Evolutionary conservation across 2,329 filamentous ascomycete genomes (phyloP).

Genomic region (Whalleya microplaca): DNA sequence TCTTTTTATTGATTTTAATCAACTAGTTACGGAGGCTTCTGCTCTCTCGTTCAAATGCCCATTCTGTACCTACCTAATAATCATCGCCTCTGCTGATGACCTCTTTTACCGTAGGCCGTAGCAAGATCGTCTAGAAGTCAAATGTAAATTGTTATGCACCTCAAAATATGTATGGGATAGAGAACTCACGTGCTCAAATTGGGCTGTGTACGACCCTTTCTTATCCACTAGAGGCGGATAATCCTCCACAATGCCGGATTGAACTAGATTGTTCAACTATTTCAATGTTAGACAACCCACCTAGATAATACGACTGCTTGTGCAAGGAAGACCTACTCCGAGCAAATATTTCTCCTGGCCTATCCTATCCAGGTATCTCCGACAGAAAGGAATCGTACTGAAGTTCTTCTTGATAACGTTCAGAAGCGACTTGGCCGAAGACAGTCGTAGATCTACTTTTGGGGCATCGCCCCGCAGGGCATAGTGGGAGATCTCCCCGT

Average conservation of each 20-base stretch:
- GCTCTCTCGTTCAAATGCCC: too few relatives aligned
- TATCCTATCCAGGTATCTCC: constrained; percentile 88
- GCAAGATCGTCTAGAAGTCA: constrained; percentile 45
- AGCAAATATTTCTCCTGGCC: constrained; percentile 94
- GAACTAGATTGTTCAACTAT: constrained; percentile 83
- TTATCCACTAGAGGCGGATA: constrained; percentile 90
- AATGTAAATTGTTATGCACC: constrained; percentile 2
- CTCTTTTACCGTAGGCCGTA: constrained; percentile 82
- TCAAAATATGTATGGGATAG: neutral
- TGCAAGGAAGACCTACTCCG: constrained; percentile 64
- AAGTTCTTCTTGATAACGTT: constrained; percentile 97
- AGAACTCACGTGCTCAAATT: constrained; percentile 87
- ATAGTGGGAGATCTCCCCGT: constrained; percentile 91
- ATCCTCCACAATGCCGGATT: constrained; percentile 81
- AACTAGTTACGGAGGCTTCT: too few relatives aligned
- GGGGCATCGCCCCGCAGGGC: constrained; percentile 73
- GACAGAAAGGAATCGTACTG: constrained; percentile 87
- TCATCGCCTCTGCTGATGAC: constrained; percentile 85
- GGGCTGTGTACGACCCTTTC: constrained; percentile 93
- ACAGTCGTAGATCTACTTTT: constrained; percentile 75
- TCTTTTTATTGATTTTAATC: too few relatives aligned
- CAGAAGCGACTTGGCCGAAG: constrained; percentile 82
- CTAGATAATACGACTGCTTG: neutral
- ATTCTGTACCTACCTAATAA: constrained; percentile 56
- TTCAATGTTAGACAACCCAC: constrained; percentile 32